Conservation (phyloP, 2,329 filamentous ascomycete species). For the Venturia asperata region DNA sequence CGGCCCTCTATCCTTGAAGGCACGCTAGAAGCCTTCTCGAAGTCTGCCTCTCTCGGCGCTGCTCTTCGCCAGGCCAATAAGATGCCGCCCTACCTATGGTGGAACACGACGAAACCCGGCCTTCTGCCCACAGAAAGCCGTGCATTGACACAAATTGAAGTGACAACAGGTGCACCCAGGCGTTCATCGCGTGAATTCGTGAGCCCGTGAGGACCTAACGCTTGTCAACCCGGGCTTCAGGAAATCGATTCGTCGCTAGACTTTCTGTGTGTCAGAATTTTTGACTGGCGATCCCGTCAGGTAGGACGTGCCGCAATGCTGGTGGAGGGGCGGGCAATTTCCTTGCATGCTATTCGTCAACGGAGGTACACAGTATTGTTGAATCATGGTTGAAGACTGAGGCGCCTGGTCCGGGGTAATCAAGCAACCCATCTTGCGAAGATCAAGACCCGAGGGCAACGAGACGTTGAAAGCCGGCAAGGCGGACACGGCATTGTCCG, state of each 20-base stretch:
- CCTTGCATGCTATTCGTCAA: not conserved
- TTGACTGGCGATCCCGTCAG: not conserved
- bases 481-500: not conserved
- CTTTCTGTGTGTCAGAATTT: not conserved
- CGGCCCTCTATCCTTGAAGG: not conserved
- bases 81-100: not conserved
- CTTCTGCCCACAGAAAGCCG: not conserved
- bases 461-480: not conserved
- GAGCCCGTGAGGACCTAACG: not conserved
- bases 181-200: not conserved
- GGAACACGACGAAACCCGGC: not conserved
- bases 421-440: not conserved
- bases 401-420: not conserved
- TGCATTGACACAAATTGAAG: not conserved
- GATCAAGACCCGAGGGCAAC: not conserved
- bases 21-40: slow-evolving; percentile 13
- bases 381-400: not conserved
- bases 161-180: not conserved
- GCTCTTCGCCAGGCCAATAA: not conserved
- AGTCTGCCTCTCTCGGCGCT: slow-evolving; percentile 4
- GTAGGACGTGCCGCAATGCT: not conserved
- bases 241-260: slow-evolving; percentile 2
- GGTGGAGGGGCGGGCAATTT: not conserved
- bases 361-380: not conserved
- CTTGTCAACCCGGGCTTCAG: not conserved